phyloP scores from a whole-genome alignment of 2,329 filamentous ascomycete genomes.

The Corinectria fuckeliana region DNA sequence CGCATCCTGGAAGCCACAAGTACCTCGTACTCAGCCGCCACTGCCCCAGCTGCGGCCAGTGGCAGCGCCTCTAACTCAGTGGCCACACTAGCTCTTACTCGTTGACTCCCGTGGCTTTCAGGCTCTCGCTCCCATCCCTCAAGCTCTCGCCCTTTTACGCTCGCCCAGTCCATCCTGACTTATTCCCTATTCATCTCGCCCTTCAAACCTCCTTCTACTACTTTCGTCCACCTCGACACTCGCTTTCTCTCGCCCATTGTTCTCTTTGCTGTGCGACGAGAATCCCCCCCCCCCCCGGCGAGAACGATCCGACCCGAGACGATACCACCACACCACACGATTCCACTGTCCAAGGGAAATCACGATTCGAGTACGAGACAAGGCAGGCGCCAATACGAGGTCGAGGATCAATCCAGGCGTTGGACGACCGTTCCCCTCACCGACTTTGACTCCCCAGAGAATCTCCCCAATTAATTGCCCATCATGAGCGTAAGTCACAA shows the following conservation, averaged over 20 bases:
- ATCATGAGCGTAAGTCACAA: conserved; percentile 42
- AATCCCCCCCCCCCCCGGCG: conserved; percentile 15
- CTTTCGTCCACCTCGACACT: conserved; percentile 12
- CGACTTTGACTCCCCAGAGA: conserved; percentile 7
- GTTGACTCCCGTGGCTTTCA: conserved; percentile 22
- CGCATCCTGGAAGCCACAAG: not conserved
- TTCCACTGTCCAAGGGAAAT: conserved; percentile 2
- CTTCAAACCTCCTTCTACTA: conserved; percentile 16
- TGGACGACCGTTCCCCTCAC: conserved; percentile 4
- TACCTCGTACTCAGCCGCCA: conserved; percentile 20
- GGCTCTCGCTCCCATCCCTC: conserved; percentile 15
- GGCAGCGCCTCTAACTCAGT: conserved; percentile 27
- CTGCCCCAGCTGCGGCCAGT: conserved; percentile 24
- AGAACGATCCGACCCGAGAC: conserved; percentile 16
- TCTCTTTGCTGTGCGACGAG: conserved; percentile 40
- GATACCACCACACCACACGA: conserved; percentile 6
- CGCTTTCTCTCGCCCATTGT: conserved; percentile 14
- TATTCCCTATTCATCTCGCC: conserved; percentile 12
- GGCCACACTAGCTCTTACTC: conserved; percentile 29
- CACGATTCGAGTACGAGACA: conserved; percentile 15
- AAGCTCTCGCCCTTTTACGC: conserved; percentile 15
- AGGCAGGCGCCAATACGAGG: conserved; percentile 7
- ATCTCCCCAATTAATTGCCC: conserved; percentile 28
- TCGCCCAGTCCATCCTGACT: conserved; percentile 7
- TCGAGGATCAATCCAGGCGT: conserved; percentile 1